Evolutionary conservation across 441 rosid species (phyloP).

Genomic region (Populus hybrid): DNA sequence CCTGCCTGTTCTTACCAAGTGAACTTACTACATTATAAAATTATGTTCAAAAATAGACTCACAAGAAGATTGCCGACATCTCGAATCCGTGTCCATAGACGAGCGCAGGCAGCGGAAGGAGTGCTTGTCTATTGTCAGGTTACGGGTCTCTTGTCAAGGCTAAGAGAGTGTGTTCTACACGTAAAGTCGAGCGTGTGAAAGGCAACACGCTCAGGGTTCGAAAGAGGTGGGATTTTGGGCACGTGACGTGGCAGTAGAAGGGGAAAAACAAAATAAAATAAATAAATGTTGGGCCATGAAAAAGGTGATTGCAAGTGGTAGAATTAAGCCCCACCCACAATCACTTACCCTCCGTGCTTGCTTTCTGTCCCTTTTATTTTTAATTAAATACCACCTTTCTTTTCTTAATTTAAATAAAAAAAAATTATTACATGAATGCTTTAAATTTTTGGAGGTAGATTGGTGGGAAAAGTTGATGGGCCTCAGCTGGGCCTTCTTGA

Average conservation of each 20-base stretch:
- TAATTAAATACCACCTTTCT: not conserved
- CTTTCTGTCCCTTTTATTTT: conserved; percentile 7
- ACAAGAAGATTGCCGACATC: too few species aligned
- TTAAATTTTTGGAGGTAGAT: not conserved
- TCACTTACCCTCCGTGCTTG: conserved; percentile 19
- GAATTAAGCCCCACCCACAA: not conserved
- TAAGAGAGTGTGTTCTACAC: not conserved
- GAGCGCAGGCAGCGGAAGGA: too few species aligned
- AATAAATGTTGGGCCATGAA: not conserved
- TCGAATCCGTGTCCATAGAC: too few species aligned
- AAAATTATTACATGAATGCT: too few species aligned
- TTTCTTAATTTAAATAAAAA: not conserved
- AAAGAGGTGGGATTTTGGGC: not conserved
- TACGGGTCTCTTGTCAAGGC: not conserved
- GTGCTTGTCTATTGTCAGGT: not conserved
- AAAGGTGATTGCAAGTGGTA: conserved; percentile 8
- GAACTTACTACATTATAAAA: too few species aligned
- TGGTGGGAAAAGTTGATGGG: conserved; percentile 23
- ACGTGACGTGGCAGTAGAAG: not conserved
- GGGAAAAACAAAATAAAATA: not conserved
- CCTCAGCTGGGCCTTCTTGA: conserved; percentile 7
- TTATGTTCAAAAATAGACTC: too few species aligned
- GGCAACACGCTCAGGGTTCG: not conserved
- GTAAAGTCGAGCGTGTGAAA: not conserved
- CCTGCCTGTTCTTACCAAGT: too few species aligned